These are phyloP conservation scores for Hypoxylon lienhwacheense DNA, from an alignment of 495 filamentous ascomycete species.

Conservation along the genomic window DNA sequence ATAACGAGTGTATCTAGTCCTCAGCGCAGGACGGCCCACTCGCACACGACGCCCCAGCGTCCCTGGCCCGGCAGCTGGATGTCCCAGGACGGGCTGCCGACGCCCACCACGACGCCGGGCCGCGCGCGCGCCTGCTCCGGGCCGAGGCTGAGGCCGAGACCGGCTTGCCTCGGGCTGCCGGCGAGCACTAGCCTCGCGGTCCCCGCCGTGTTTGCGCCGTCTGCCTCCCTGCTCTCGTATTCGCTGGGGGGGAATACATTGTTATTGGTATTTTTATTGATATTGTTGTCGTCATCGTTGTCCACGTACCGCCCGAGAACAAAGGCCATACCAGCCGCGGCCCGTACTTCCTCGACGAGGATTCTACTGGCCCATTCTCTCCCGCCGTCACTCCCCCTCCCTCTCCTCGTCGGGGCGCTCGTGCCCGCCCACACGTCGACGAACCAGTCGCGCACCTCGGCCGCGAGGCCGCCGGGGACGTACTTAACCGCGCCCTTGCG, in stretches of 20 bases:
- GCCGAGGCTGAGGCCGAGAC: no score
- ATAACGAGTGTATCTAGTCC: no score
- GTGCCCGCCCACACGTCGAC: conserved; percentile 45
- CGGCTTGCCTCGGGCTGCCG: conserved; percentile 42
- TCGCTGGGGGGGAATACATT: not conserved
- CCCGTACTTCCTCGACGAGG: conserved; percentile 41
- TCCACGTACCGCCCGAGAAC: conserved; percentile 17
- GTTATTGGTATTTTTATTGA: no score
- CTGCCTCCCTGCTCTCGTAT: not conserved
- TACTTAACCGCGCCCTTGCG: conserved; percentile 45
- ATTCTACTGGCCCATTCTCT: conserved; percentile 32
- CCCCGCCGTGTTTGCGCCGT: not conserved
- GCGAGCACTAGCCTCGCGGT: conserved; percentile 39
- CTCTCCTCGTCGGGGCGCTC: conserved; percentile 4
- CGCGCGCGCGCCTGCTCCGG: conserved; percentile 22
- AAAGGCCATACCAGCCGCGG: conserved; percentile 56
- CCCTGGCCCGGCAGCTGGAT: conserved; percentile 40
- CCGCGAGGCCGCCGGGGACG: conserved; percentile 46
- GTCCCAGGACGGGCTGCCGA: conserved; percentile 50
- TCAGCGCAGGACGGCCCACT: conserved; percentile 41
- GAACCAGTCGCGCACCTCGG: conserved; percentile 51
- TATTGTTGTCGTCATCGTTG: not conserved
- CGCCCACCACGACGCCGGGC: conserved; percentile 40
- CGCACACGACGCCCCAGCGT: conserved; percentile 49
- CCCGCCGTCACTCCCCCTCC: not conserved